Conservation (phyloP, 768 basidiomycete genomes). For the Leccinum olivaceopallidum region DNA sequence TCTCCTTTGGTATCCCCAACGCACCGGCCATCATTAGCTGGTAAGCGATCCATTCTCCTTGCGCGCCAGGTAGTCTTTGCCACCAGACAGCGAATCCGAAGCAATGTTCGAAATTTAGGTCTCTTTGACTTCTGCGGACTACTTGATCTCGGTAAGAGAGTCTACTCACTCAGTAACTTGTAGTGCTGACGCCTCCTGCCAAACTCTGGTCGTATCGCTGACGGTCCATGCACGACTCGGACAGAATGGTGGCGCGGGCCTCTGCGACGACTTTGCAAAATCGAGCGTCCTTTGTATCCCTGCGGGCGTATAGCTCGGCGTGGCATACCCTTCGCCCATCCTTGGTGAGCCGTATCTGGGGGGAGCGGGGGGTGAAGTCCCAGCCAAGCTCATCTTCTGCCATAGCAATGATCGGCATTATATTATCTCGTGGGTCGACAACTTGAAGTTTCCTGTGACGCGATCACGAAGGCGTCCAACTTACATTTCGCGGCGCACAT, state of each 20-base stretch:
- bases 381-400: background rate
- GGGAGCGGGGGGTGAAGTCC: background rate
- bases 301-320: constrained; percentile 25
- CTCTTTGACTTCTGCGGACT: constrained; percentile 25
- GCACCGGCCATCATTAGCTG: constrained; percentile 16
- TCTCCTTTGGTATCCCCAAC: constrained; percentile 14
- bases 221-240: constrained; percentile 28
- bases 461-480: constrained; percentile 32
- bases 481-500: constrained; percentile 24
- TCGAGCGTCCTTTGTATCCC: constrained; percentile 21
- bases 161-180: background rate
- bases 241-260: constrained; percentile 15
- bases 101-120: constrained; percentile 24
- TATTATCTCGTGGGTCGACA: constrained; percentile 29
- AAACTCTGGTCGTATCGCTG: constrained; percentile 24
- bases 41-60: constrained; percentile 13
- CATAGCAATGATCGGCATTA: constrained; percentile 23
- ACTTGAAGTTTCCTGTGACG: constrained; percentile 24
- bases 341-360: constrained; percentile 24
- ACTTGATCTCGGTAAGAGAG: constrained; percentile 19
- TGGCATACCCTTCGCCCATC: constrained; percentile 32
- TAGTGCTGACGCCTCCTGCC: constrained; percentile 1
- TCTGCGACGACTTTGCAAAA: constrained; percentile 34
- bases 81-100: constrained; percentile 12
- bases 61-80: constrained; percentile 13